Evolutionary conservation across 108 stramenopile genomes (phyloP).

Genomic region (Skeletonema potamos): DNA sequence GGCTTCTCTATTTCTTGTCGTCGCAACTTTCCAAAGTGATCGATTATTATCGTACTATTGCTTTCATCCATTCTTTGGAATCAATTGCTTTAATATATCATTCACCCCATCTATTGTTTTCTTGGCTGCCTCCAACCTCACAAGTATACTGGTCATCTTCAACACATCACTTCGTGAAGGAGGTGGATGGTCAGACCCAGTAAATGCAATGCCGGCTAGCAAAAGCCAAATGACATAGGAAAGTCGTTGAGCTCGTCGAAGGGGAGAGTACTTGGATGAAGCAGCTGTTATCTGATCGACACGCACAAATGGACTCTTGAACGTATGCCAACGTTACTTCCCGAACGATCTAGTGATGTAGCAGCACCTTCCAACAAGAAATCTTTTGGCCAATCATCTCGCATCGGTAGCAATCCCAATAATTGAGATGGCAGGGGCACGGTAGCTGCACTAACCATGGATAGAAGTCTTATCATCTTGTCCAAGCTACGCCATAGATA

Average conservation of each 20-base stretch:
- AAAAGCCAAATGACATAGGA: slow-evolving; percentile 32
- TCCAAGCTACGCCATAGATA: slow-evolving; percentile 36
- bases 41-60: no score
- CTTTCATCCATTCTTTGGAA: slow-evolving; percentile 15
- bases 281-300: slow-evolving; percentile 12
- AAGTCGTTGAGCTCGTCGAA: slow-evolving; percentile 30
- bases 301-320: slow-evolving; percentile 28
- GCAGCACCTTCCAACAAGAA: slow-evolving; percentile 33
- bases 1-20: not conserved
- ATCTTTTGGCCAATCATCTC: slow-evolving; percentile 33
- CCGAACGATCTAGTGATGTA: slow-evolving; percentile 3
- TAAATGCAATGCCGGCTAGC: slow-evolving; percentile 18
- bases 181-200: slow-evolving; percentile 18
- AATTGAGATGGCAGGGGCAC: slow-evolving; percentile 37
- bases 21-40: no score
- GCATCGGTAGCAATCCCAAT: slow-evolving; percentile 35
- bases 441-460: slow-evolving; percentile 6
- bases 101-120: slow-evolving; percentile 27
- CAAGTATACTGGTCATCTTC: slow-evolving; percentile 21
- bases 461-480: slow-evolving; percentile 32
- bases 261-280: slow-evolving; percentile 14
- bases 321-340: slow-evolving; percentile 16
- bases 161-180: slow-evolving; percentile 17
- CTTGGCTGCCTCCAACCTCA: slow-evolving; percentile 25
- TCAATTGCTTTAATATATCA: slow-evolving; percentile 22